These are phyloP conservation scores for Kluyveromyces nonfermentans DNA, from an alignment of 805 yeast genomes.

Conservation along the genomic window DNA sequence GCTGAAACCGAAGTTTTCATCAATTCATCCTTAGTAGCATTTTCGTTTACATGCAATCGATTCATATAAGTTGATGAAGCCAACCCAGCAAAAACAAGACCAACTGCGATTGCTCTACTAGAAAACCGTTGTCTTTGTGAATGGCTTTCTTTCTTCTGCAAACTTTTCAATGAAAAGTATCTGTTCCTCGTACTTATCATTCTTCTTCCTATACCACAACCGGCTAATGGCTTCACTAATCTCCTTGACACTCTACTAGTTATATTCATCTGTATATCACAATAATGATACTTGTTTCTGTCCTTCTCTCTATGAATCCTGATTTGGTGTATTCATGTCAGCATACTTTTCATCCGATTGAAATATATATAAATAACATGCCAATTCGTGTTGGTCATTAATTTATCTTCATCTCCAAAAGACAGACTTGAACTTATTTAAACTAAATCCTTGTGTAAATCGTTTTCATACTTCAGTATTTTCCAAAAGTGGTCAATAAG, in stretches of 20 bases:
- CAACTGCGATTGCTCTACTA: constrained; percentile 1
- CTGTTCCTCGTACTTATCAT: neutral
- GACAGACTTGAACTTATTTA: no score
- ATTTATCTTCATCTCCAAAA: no score
- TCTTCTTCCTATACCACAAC: neutral
- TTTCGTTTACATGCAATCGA: constrained; percentile 4
- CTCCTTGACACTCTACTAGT: neutral
- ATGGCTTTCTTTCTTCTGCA: neutral
- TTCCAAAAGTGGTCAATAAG: no score
- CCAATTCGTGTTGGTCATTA: no score
- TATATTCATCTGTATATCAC: neutral
- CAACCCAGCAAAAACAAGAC: constrained; percentile 3
- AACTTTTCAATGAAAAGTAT: neutral
- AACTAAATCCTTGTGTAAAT: no score
- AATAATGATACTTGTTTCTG: no score
- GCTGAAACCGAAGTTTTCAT: constrained; percentile 19
- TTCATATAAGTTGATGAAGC: neutral
- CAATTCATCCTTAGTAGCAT: constrained; percentile 11
- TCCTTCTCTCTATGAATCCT: no score
- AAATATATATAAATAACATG: no score
- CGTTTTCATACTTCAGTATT: no score
- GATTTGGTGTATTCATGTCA: no score
- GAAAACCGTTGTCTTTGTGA: neutral
- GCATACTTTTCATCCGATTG: no score
- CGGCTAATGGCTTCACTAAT: neutral